Conservation (phyloP, 768 basidiomycete species). For the Russula brevipes region DNA sequence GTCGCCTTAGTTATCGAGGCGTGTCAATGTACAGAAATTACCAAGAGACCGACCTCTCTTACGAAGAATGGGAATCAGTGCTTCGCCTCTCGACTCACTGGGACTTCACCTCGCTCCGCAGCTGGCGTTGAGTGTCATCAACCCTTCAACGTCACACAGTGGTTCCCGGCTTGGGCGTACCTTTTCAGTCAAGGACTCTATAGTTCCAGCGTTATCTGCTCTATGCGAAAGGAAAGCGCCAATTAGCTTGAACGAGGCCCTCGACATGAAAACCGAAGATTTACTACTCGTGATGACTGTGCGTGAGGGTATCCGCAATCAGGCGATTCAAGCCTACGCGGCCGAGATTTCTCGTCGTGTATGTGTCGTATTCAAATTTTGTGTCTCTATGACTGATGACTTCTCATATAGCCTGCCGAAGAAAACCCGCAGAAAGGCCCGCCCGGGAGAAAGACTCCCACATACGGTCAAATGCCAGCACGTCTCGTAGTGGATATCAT, state of each 20-base stretch:
- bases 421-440: too few relatives aligned
- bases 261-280: constrained; percentile 12
- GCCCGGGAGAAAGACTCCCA: too few relatives aligned
- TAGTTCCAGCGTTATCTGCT: constrained; percentile 8
- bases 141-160: constrained; percentile 10
- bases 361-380: background rate
- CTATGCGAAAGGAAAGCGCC: constrained; percentile 5
- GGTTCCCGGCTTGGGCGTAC: constrained; percentile 9
- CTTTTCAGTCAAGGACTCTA: constrained; percentile 7
- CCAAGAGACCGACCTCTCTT: constrained; percentile 8
- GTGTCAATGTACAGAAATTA: background rate
- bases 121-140: background rate
- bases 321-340: background rate
- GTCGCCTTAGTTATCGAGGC: background rate
- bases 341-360: background rate
- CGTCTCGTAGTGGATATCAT: too few relatives aligned
- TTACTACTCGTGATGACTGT: constrained; percentile 9
- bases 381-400: too few relatives aligned
- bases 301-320: constrained; percentile 15
- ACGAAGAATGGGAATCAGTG: constrained; percentile 29
- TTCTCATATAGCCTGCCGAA: too few relatives aligned
- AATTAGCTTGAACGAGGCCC: constrained; percentile 11
- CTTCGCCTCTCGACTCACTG: constrained; percentile 30
- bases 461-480: too few relatives aligned
- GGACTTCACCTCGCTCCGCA: constrained; percentile 31